A percentile compares a stretch with the other conserved stretches of the same genome.
These are phyloP conservation scores for Pleomassaria siparia DNA, from an alignment of 2,329 filamentous ascomycete genomes.

Conservation along the genomic window DNA sequence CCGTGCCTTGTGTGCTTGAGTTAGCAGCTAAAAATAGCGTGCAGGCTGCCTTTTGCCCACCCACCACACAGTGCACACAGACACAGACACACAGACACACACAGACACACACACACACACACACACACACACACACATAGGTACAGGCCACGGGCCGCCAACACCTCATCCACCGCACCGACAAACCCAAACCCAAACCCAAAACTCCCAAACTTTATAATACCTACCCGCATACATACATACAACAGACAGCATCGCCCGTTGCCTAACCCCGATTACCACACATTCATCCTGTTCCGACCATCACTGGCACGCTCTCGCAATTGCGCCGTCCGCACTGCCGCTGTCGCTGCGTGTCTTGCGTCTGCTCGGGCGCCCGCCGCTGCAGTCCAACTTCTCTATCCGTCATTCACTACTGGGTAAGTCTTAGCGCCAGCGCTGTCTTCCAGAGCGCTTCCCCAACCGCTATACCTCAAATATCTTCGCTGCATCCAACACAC, in stretches of 20 bases:
- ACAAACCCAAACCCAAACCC: neutral
- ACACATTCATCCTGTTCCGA: slow-evolving; percentile 4
- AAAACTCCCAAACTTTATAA: neutral
- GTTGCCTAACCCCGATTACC: no score
- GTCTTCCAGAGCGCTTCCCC: slow-evolving; percentile 37
- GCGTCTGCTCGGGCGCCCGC: neutral
- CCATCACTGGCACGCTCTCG: neutral
- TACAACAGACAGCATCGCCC: no score
- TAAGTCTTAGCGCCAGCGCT: slow-evolving; percentile 41
- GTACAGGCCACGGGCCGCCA: neutral
- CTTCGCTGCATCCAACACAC: slow-evolving; percentile 15
- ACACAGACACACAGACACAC: no score
- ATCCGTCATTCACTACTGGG: slow-evolving; percentile 36
- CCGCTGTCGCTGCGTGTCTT: neutral
- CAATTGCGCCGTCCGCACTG: slow-evolving; percentile 4
- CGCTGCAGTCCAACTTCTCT: neutral
- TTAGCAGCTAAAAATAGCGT: slow-evolving; percentile 35
- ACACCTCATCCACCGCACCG: slow-evolving; percentile 2
- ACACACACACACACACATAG: neutral
- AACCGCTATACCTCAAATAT: slow-evolving; percentile 35
- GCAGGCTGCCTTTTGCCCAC: slow-evolving; percentile 13
- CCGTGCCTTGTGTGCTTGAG: no score
- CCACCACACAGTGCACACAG: no score
- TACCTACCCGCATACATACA: no score
- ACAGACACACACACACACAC: no score